phyloP scores from a whole-genome alignment of 441 rosid species.

The Rhodomyrtus psidioides region DNA sequence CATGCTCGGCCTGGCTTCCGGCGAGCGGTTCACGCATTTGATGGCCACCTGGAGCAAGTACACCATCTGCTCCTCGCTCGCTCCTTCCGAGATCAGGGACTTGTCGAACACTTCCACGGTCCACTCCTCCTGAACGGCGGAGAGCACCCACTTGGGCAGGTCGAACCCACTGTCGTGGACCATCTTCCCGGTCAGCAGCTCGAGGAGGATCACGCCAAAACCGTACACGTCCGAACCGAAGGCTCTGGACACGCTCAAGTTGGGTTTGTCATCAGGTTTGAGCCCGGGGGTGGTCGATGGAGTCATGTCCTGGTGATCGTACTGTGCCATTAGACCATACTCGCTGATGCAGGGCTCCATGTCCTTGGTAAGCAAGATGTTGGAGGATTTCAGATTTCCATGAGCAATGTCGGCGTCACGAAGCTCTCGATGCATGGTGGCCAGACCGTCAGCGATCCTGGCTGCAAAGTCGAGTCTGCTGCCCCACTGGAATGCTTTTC shows the following conservation, averaged over 20 bases:
- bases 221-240: slow-evolving; percentile 34
- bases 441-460: slow-evolving; percentile 30
- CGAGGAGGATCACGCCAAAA: slow-evolving; percentile 45
- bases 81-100: slow-evolving; percentile 32
- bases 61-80: slow-evolving; percentile 55
- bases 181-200: slow-evolving; percentile 44
- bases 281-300: not conserved
- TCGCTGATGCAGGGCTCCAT: slow-evolving; percentile 61
- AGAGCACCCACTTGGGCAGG: slow-evolving; percentile 49
- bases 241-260: not conserved
- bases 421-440: slow-evolving; percentile 45
- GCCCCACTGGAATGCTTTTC: slow-evolving; percentile 33
- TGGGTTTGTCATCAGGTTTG: not conserved
- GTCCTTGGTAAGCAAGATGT: slow-evolving; percentile 35
- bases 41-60: slow-evolving; percentile 50
- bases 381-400: slow-evolving; percentile 59
- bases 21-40: slow-evolving; percentile 31
- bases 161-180: slow-evolving; percentile 32
- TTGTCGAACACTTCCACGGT: slow-evolving; percentile 55
- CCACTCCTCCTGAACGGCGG: slow-evolving; percentile 54
- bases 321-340: slow-evolving; percentile 36
- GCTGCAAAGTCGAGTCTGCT: slow-evolving; percentile 40
- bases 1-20: slow-evolving; percentile 32
- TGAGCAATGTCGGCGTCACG: slow-evolving; percentile 26
- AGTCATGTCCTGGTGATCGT: slow-evolving; percentile 10